phyloP scores from a whole-genome alignment of 768 basidiomycete genomes.

The Hericium rajendrae region DNA sequence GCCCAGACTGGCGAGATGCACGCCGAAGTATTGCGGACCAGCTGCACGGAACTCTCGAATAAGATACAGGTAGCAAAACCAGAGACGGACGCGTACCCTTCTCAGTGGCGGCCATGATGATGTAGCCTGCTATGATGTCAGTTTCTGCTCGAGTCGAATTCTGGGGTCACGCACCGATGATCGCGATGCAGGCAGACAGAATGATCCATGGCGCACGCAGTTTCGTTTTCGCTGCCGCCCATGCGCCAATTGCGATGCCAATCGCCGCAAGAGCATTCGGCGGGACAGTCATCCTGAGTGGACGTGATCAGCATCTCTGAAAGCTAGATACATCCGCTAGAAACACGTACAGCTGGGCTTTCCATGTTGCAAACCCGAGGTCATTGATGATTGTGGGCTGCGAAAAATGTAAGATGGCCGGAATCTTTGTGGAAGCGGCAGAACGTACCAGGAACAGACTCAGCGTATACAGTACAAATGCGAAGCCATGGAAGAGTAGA shows the following conservation, averaged over 20 bases:
- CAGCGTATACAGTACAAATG: slow-evolving; percentile 48
- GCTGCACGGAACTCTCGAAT: slow-evolving; percentile 20
- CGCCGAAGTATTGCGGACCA: slow-evolving; percentile 46
- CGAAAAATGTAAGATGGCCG: not conserved
- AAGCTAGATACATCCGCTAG: not conserved
- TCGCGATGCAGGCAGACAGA: slow-evolving; percentile 35
- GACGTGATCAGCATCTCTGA: not conserved
- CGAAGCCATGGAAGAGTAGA: slow-evolving; percentile 50
- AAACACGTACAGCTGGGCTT: slow-evolving; percentile 42
- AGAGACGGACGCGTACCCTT: slow-evolving; percentile 23
- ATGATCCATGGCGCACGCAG: slow-evolving; percentile 46
- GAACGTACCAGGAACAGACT: slow-evolving; percentile 44
- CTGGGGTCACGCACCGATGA: slow-evolving; percentile 31
- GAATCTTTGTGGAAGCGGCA: not conserved
- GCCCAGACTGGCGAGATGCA: slow-evolving; percentile 45
- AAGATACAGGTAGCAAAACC: not conserved
- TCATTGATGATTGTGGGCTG: slow-evolving; percentile 51
- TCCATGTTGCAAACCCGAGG: slow-evolving; percentile 50
- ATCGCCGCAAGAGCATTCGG: slow-evolving; percentile 43
- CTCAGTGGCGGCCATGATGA: slow-evolving; percentile 39
- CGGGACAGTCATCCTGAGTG: slow-evolving; percentile 44
- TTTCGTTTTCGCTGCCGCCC: slow-evolving; percentile 38
- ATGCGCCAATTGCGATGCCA: slow-evolving; percentile 41
- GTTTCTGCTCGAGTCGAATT: not conserved
- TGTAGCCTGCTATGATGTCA: slow-evolving; percentile 33